These are phyloP conservation scores for Pulveroboletus sp. DNA, from an alignment of 768 basidiomycete genomes.

Conservation along the genomic window DNA sequence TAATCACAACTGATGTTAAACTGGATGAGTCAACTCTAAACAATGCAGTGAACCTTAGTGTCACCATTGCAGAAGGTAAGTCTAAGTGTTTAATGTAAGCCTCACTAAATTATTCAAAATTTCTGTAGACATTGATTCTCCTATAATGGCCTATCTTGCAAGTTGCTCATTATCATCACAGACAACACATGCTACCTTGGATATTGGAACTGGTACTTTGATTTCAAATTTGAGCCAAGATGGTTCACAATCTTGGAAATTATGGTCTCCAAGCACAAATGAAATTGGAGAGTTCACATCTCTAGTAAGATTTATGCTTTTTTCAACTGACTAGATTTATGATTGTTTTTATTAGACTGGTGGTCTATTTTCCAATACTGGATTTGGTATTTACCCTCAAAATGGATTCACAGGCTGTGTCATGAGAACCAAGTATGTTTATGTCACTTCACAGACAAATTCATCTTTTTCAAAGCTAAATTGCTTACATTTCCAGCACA, in stretches of 20 bases:
- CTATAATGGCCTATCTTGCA: slow-evolving; percentile 4
- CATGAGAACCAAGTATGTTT: not conserved
- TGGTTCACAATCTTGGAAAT: not conserved
- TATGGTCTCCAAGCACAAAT: slow-evolving; percentile 1
- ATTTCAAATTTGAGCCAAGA: not conserved
- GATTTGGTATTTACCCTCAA: not conserved
- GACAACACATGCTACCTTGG: not conserved
- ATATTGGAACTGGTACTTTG: slow-evolving; percentile 1
- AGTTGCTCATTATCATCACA: slow-evolving; percentile 5
- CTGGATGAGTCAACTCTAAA: not conserved
- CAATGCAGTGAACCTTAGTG: not conserved
- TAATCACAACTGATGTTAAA: slow-evolving; percentile 9
- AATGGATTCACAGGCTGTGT: not conserved
- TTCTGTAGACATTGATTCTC: not conserved
- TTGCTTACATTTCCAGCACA: not conserved
- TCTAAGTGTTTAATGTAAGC: accelerated
- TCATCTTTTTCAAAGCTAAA: not conserved
- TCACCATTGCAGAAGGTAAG: not conserved
- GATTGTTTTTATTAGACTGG: not conserved
- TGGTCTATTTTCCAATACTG: accelerated
- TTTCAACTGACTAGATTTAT: accelerated
- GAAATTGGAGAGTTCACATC: not conserved
- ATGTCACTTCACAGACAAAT: not conserved
- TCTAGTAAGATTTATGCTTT: not conserved
- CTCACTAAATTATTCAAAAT: not conserved